Evolutionary conservation across 2,329 filamentous ascomycete species (phyloP).

Genomic region (Fonsecaea multimorphosa): DNA sequence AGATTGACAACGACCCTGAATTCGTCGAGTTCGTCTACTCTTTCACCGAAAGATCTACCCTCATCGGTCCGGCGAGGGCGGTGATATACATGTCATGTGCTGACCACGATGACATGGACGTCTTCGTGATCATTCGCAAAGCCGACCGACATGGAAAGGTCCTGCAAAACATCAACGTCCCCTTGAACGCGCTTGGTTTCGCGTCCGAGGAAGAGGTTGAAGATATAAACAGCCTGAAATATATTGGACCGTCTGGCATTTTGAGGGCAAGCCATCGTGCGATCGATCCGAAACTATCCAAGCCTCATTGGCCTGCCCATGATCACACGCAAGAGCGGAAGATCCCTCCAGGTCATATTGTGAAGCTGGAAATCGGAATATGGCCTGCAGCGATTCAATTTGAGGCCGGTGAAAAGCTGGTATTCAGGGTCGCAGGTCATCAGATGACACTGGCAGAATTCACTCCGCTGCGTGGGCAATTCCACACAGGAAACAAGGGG

Average conservation of each 20-base stretch:
- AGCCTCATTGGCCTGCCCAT: conserved; percentile 37
- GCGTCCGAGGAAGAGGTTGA: conserved; percentile 43
- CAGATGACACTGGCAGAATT: conserved; percentile 51
- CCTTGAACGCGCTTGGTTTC: conserved; percentile 44
- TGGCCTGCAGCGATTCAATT: conserved; percentile 57
- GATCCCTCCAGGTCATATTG: conserved; percentile 49
- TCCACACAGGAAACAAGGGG: conserved; percentile 18
- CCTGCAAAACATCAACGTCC: conserved; percentile 53
- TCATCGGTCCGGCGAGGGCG: conserved; percentile 57
- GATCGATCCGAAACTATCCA: conserved; percentile 46
- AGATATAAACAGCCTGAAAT: conserved; percentile 50
- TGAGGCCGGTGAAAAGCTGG: conserved; percentile 49
- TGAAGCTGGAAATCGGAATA: conserved; percentile 56
- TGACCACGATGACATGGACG: conserved; percentile 52
- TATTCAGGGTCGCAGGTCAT: conserved; percentile 43
- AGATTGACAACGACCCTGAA: conserved; percentile 27
- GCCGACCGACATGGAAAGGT: conserved; percentile 51
- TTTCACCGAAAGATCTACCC: conserved; percentile 47
- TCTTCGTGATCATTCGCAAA: conserved; percentile 55
- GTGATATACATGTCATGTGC: conserved; percentile 54
- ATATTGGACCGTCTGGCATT: conserved; percentile 52
- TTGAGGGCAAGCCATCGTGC: conserved; percentile 54
- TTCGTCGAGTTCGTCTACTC: conserved; percentile 47
- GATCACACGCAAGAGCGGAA: conserved; percentile 51
- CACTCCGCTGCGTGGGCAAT: conserved; percentile 14